These are phyloP conservation scores for Phlebiopsis flavidoalba DNA, from an alignment of 768 basidiomycete species.

Conservation along the genomic window DNA sequence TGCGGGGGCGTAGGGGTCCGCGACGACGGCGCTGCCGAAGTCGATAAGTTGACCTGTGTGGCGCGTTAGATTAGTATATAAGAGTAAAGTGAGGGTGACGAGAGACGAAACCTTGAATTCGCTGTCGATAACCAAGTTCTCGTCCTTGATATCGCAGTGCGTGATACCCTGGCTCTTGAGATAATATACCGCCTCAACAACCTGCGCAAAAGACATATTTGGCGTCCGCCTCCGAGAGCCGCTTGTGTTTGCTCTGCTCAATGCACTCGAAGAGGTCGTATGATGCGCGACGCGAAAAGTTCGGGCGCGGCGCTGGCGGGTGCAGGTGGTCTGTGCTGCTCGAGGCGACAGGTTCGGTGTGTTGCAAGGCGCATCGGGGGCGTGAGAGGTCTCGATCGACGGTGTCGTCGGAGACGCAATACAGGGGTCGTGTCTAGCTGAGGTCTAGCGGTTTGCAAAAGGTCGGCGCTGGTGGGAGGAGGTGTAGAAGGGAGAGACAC, in stretches of 20 bases:
- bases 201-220: conserved; percentile 82
- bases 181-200: conserved; percentile 81
- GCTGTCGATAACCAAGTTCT: conserved; percentile 81
- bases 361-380: background rate
- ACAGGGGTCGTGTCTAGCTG: background rate
- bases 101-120: conserved; percentile 54
- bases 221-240: conserved; percentile 73
- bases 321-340: background rate
- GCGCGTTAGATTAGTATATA: conserved; percentile 9
- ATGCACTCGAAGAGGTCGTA: conserved; percentile 96
- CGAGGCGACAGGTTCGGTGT: background rate
- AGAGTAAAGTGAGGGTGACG: background rate
- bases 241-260: conserved; percentile 77
- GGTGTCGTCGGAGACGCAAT: background rate
- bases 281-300: conserved; percentile 67
- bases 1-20: conserved; percentile 54
- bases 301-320: conserved; percentile 17
- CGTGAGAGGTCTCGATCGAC: background rate
- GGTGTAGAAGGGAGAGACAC: conserved; percentile 41
- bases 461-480: conserved; percentile 7
- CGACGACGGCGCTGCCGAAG: conserved; percentile 85
- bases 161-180: conserved; percentile 80
- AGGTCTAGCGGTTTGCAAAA: background rate
- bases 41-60: conserved; percentile 84
- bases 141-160: conserved; percentile 96